These are phyloP conservation scores for Primulina huaijiensis DNA, from an alignment of 257 asterid genomes.

Conservation along the genomic window DNA sequence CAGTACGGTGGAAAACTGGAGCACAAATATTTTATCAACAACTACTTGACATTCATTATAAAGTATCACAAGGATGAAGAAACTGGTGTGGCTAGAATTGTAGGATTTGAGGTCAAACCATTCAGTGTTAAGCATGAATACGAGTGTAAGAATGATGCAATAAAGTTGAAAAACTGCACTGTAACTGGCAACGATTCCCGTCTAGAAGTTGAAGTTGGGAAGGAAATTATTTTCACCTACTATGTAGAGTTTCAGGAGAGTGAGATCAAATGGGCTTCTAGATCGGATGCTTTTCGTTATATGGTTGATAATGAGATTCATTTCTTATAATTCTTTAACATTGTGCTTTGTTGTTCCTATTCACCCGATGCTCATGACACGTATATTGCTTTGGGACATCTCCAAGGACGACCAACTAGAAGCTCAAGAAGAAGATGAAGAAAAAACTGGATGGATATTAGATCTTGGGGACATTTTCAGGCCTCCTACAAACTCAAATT, in stretches of 20 bases:
- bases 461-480: conserved; percentile 87
- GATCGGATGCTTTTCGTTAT: conserved; percentile 71
- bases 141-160: conserved; percentile 53
- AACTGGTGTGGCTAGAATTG: conserved; percentile 77
- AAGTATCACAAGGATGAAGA: conserved; percentile 82
- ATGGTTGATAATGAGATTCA: background rate
- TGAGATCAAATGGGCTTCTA: background rate
- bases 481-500: conserved; percentile 72
- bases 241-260: background rate
- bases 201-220: background rate
- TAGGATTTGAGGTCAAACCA: conserved; percentile 80
- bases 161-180: conserved; percentile 53
- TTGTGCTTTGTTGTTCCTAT: no score
- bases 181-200: conserved; percentile 33
- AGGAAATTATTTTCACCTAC: background rate
- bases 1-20: conserved; percentile 68
- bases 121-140: conserved; percentile 80
- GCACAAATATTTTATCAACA: conserved; percentile 62
- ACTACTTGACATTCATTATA: conserved; percentile 65
- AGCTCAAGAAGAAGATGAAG: conserved; percentile 48
- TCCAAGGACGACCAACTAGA: background rate
- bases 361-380: background rate
- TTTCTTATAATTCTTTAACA: background rate
- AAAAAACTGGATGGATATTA: conserved; percentile 84
- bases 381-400: background rate